Evolutionary conservation across 768 basidiomycete genomes (phyloP).

Genomic region (Mycena galericulata): DNA sequence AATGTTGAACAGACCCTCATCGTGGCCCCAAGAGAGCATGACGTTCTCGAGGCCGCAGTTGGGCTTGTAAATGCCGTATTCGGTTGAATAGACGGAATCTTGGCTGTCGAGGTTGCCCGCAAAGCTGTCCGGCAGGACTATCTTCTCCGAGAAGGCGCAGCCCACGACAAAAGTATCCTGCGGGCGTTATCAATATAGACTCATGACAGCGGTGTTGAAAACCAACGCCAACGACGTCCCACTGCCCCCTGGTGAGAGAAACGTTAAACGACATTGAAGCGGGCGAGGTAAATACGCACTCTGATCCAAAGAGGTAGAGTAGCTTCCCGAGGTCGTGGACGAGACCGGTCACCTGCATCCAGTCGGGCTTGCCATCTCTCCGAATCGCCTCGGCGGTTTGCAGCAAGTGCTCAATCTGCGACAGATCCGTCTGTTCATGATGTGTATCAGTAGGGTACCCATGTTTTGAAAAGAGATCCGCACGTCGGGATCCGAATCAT

Average conservation of each 20-base stretch:
- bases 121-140: slow-evolving; percentile 76
- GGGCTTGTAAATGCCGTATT: too few relatives aligned
- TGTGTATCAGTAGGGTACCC: not conserved
- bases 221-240: slow-evolving; percentile 92
- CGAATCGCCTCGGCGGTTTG: slow-evolving; percentile 94
- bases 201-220: not conserved
- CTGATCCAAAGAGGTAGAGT: too few relatives aligned
- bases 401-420: slow-evolving; percentile 93
- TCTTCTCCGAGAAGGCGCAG: slow-evolving; percentile 84
- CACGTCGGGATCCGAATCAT: slow-evolving; percentile 93
- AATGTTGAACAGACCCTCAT: slow-evolving; percentile 47
- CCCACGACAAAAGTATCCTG: too few relatives aligned
- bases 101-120: slow-evolving; percentile 63
- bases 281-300: slow-evolving; percentile 90
- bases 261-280: slow-evolving; percentile 51
- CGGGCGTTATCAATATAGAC: slow-evolving; percentile 45
- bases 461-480: not conserved
- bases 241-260: slow-evolving; percentile 71
- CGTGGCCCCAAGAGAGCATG: too few relatives aligned
- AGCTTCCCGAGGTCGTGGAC: too few relatives aligned
- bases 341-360: too few relatives aligned
- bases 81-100: too few relatives aligned
- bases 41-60: too few relatives aligned
- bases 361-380: slow-evolving; percentile 87
- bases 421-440: slow-evolving; percentile 74